phyloP scores from a whole-genome alignment of 2,329 filamentous ascomycete genomes.

The Fonsecaea erecta region DNA sequence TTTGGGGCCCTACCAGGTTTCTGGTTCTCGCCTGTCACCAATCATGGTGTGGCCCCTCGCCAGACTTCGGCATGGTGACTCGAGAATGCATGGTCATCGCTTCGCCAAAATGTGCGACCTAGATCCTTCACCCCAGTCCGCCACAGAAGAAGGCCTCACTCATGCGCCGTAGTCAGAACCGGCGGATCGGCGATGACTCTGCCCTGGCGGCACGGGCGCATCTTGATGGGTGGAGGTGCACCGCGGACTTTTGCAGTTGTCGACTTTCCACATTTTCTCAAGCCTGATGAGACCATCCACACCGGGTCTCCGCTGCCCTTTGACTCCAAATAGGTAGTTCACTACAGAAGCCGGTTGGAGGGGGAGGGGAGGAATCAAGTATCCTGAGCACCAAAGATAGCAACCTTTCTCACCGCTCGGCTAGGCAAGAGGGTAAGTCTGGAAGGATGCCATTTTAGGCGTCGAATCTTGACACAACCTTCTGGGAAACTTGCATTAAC shows the following conservation, averaged over 20 bases:
- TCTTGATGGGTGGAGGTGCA: background rate
- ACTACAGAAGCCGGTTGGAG: too few species aligned
- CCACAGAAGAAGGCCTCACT: background rate
- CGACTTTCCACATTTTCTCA: background rate
- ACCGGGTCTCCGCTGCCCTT: background rate
- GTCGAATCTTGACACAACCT: background rate
- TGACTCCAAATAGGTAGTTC: background rate
- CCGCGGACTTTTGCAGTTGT: background rate
- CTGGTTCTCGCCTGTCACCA: background rate
- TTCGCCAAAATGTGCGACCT: constrained; percentile 4
- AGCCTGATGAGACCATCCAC: background rate
- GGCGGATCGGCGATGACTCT: constrained; percentile 3
- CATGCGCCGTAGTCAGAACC: constrained; percentile 1
- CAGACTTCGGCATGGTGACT: constrained; percentile 2
- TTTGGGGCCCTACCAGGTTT: constrained; percentile 1
- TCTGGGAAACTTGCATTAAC: constrained; percentile 5
- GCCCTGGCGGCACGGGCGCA: background rate
- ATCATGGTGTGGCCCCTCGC: background rate
- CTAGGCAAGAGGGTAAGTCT: background rate
- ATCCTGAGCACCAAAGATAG: background rate
- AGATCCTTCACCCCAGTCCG: constrained; percentile 11
- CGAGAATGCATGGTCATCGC: constrained; percentile 9
- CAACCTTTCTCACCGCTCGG: background rate
- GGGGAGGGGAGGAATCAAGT: background rate
- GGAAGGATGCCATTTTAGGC: background rate